Conservation (phyloP, 2,329 filamentous ascomycete genomes). For the Gaeumannomyces tritici region DNA sequence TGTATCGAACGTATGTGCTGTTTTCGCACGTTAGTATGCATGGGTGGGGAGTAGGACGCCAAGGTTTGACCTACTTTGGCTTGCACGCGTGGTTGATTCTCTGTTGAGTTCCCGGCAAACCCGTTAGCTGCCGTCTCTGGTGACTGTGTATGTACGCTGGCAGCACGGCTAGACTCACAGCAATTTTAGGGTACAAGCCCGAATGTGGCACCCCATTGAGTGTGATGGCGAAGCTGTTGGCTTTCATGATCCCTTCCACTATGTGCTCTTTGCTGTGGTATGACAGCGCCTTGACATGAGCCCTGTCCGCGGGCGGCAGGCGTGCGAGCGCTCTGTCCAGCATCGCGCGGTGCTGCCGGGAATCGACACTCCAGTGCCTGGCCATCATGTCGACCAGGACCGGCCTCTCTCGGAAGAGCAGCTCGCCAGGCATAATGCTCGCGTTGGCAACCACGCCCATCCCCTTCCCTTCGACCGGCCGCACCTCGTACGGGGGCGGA, state of each 20-base stretch:
- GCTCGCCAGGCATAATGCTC: conserved; percentile 9
- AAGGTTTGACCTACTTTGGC: conserved; percentile 11
- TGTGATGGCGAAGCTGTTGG: not conserved
- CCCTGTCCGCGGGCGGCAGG: conserved; percentile 7
- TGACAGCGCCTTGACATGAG: not conserved
- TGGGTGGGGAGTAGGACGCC: not conserved
- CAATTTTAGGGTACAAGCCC: not conserved
- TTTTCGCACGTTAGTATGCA: not conserved
- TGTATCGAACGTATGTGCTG: conserved; percentile 14
- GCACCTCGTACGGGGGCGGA: conserved; percentile 9
- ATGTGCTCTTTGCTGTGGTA: conserved; percentile 1
- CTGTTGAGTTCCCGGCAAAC: not conserved
- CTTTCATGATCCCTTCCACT: conserved; percentile 1
- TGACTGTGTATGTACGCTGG: no score
- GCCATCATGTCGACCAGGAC: conserved; percentile 9
- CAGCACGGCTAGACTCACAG: not conserved
- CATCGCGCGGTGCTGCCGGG: conserved; percentile 1
- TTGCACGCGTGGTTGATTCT: conserved; percentile 15
- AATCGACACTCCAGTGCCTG: conserved; percentile 2
- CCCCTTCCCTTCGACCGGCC: conserved; percentile 12
- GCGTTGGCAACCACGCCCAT: conserved; percentile 14
- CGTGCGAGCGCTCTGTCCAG: conserved; percentile 9
- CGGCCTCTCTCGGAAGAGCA: conserved; percentile 11
- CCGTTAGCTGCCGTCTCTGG: not conserved
- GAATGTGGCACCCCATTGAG: not conserved